A percentile compares a stretch with the other conserved stretches of the same genome.
phyloP scores from a whole-genome alignment of 345 rosid species.

The Gossypium bickii region DNA sequence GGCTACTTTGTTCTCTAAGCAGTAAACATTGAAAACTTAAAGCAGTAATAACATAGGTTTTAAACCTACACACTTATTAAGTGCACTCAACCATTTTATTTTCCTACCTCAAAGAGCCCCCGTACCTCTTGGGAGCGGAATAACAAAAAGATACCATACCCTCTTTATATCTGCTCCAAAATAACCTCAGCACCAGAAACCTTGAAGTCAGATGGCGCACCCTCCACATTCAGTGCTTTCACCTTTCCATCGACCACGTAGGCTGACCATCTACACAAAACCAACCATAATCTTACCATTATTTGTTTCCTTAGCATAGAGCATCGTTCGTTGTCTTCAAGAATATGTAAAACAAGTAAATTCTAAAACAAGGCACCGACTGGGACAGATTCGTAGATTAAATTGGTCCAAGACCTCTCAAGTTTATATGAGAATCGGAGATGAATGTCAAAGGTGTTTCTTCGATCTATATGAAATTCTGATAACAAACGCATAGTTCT shows the following conservation, averaged over 20 bases:
- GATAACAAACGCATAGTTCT: not conserved
- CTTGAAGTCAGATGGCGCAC: conserved; percentile 81
- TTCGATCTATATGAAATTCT: not conserved
- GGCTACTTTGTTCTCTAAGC: not conserved
- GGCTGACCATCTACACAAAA: conserved; percentile 75
- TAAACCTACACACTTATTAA: not conserved
- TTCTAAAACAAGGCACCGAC: not conserved
- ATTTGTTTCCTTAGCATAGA: not conserved
- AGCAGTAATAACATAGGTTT: not conserved
- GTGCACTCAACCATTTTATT: not conserved
- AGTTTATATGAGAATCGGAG: not conserved
- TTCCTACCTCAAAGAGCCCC: not conserved
- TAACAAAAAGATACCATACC: not conserved
- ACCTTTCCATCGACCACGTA: conserved; percentile 79
- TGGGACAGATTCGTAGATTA: not conserved
- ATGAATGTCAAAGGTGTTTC: not conserved
- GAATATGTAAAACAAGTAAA: not conserved
- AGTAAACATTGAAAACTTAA: not conserved
- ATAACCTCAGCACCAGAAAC: conserved; percentile 77
- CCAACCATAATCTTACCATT: not conserved
- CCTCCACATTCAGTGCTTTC: conserved; percentile 76
- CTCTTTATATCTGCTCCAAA: conserved; percentile 60
- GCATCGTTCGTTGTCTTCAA: not conserved
- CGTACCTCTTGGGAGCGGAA: not conserved
- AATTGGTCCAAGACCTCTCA: not conserved